Evolutionary conservation across 208 protist genomes (phyloP), one percentile per base, ranked within the genome.

Genomic region (Angomonas deanei): DNA sequence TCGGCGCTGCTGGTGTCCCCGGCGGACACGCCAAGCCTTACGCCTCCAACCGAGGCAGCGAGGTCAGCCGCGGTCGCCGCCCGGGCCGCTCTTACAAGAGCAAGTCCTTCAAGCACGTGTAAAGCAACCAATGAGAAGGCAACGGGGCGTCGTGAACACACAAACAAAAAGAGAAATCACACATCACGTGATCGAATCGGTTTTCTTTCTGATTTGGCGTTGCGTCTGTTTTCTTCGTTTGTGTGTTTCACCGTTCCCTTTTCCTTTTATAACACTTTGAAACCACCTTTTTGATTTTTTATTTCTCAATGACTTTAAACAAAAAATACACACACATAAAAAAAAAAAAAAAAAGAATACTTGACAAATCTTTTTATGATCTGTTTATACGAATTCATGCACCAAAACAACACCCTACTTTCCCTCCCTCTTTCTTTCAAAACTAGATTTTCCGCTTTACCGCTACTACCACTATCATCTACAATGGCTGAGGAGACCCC

Each of bases 1-100:
- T 99, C 79, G 98, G 98, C 66, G 94, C 98, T 57, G 88, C 98
- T 27, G 98, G 98, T 85, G 71, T 94, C 17, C 97, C 96, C 47
- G 88, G 86, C 64, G 67, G 70, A 42, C 88, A 97, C 80, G 80
- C 82, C 65, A 97, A 94, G 82, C 97, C 97, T 31, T 82, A 96
- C 78, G 74, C 60, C 70, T 66, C 66, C 38, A 86, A 86, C 73
- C 80, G 81, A 50, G 82, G 82, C 47, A 91, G 91, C 82, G 98
- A 99, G 88, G 86, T 77, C 63, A 95, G 91, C 39, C 94, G 97
- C 74, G 95, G 96, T 63, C 85, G 88, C 96, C 62, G 85, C 96
- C 21, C 97, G 95, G 91, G 68, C 88, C 31, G 91, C 88, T 47
- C 74, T 66, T 70, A 72, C 61, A 36, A 82, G 91, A 65, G 74